A percentile compares a stretch with the other conserved stretches of the same genome.
Evolutionary conservation across 305 asterid genomes (phyloP).

Genomic region (Caryopteris hybrid): DNA sequence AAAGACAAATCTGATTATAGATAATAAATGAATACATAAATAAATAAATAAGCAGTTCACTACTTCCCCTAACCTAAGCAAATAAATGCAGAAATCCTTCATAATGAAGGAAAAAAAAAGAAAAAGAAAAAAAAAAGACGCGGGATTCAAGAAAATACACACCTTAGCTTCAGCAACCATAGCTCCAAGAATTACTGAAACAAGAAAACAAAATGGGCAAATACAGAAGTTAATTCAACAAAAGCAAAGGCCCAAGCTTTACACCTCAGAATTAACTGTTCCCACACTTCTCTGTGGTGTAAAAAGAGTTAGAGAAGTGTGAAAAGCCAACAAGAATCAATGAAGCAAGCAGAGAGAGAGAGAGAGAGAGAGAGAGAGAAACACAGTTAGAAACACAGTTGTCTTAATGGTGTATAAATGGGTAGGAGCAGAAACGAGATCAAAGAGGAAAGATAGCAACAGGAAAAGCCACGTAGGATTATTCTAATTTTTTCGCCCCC

Average conservation of each 20-base stretch:
- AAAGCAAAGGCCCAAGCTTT: not conserved
- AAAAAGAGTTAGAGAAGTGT: slow-evolving; percentile 5
- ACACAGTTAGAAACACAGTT: not conserved
- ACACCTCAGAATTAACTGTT: not conserved
- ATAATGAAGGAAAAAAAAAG: not conserved
- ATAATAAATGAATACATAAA: not conserved
- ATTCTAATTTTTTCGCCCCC: not conserved
- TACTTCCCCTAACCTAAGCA: not conserved
- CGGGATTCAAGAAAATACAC: slow-evolving; percentile 17
- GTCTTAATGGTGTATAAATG: slow-evolving; percentile 18
- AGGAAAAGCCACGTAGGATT: slow-evolving; percentile 44
- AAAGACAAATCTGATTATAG: slow-evolving; percentile 5
- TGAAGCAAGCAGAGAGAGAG: not conserved
- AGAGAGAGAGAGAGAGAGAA: slow-evolving; percentile 16
- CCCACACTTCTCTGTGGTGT: slow-evolving; percentile 9
- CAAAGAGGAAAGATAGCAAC: slow-evolving; percentile 12
- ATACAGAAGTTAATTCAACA: slow-evolving; percentile 11
- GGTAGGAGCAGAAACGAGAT: slow-evolving; percentile 9
- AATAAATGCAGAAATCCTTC: not conserved
- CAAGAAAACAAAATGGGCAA: not conserved
- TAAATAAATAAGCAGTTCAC: not conserved
- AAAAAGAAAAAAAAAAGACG: not conserved
- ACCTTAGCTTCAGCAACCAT: slow-evolving; percentile 69
- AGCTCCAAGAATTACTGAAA: slow-evolving; percentile 19
- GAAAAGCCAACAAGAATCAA: not conserved